Conservation (phyloP, 78 protist species). For the Tieghemostelium lacteum region DNA sequence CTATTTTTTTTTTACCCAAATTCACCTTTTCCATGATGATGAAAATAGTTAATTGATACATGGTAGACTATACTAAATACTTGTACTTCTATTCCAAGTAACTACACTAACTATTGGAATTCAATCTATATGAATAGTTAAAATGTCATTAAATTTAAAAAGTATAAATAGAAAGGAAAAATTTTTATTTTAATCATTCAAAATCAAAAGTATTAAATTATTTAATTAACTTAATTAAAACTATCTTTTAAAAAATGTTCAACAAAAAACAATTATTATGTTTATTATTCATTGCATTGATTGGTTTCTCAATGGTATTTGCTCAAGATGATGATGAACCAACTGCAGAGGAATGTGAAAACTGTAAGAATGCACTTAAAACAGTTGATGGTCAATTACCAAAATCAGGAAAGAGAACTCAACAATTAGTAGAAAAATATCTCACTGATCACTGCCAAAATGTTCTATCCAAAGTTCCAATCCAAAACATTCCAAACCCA, state of each 20-base stretch:
- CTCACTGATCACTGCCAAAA: background rate
- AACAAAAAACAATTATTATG: conserved; percentile 9
- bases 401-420: conserved; percentile 30
- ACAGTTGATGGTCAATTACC: conserved; percentile 36
- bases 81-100: too few species aligned
- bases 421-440: conserved; percentile 11
- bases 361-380: conserved; percentile 32
- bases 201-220: background rate
- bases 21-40: too few species aligned
- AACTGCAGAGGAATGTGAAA: background rate
- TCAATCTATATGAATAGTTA: background rate
- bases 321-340: background rate
- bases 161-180: background rate
- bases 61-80: too few species aligned
- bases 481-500: conserved; percentile 13
- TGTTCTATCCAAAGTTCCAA: conserved; percentile 10
- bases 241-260: background rate
- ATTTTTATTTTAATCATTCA: background rate
- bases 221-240: too few species aligned
- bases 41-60: too few species aligned
- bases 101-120: too few species aligned
- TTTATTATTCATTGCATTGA: conserved; percentile 8
- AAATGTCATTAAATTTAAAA: background rate
- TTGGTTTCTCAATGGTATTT: background rate
- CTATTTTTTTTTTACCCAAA: too few species aligned